Evolutionary conservation across 2,329 filamentous ascomycete species (phyloP).

Genomic region (Cercospora janseana): DNA sequence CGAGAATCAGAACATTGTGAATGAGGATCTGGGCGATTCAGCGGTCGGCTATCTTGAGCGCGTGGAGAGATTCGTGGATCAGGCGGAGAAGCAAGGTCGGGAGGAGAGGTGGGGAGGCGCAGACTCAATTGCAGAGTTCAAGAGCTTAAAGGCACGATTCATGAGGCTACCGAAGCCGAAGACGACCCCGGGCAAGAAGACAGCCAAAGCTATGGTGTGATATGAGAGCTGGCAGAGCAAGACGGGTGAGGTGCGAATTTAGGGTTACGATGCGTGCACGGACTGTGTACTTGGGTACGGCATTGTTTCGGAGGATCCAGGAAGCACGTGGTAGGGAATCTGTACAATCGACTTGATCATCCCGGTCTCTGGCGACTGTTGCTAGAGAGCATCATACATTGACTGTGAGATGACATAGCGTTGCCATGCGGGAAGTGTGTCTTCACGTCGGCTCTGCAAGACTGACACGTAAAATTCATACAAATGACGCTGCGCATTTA

Average conservation of each 20-base stretch:
- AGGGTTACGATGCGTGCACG: constrained; percentile 7
- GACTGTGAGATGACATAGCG: too few relatives aligned
- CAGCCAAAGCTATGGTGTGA: neutral
- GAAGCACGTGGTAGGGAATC: neutral
- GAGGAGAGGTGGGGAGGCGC: constrained; percentile 34
- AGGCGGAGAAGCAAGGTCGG: constrained; percentile 27
- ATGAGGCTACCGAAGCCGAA: constrained; percentile 14
- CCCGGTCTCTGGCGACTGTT: too few relatives aligned
- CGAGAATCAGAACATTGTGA: constrained; percentile 45
- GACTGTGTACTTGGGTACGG: constrained; percentile 5
- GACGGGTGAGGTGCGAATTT: neutral
- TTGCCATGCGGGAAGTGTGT: too few relatives aligned
- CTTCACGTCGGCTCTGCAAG: too few relatives aligned
- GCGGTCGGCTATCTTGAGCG: constrained; percentile 33
- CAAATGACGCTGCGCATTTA: too few relatives aligned
- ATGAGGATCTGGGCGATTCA: constrained; percentile 45
- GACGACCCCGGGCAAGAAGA: constrained; percentile 6
- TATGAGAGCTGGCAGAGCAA: neutral
- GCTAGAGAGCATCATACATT: too few relatives aligned
- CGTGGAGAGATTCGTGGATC: constrained; percentile 34
- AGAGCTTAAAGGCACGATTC: constrained; percentile 32
- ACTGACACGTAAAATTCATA: too few relatives aligned
- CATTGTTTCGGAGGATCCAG: neutral
- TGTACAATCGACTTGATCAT: neutral
- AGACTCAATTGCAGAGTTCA: constrained; percentile 31